Conservation (phyloP, 805 yeast genomes). For the Sugiyamaella boreocaroliniensis region DNA sequence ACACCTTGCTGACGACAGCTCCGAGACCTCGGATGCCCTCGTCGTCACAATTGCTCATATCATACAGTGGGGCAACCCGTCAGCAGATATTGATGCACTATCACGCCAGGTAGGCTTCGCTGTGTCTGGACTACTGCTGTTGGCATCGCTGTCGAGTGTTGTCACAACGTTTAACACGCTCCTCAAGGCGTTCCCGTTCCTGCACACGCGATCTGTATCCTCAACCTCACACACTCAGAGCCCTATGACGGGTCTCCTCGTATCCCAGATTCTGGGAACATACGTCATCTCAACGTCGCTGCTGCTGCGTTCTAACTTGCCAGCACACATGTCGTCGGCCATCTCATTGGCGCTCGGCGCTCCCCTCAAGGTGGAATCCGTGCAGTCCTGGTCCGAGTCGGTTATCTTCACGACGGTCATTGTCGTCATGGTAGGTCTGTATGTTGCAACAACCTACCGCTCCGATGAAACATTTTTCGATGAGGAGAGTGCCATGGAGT, state of each 20-base stretch:
- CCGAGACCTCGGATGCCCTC: constrained; percentile 21
- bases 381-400: constrained; percentile 36
- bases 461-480: constrained; percentile 14
- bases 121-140: constrained; percentile 34
- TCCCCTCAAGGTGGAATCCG: constrained; percentile 32
- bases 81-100: constrained; percentile 30
- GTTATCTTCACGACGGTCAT: constrained; percentile 30
- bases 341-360: constrained; percentile 36
- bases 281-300: constrained; percentile 37
- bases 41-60: constrained; percentile 23
- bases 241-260: constrained; percentile 19
- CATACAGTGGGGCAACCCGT: constrained; percentile 9
- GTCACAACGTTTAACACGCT: constrained; percentile 29
- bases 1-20: not conserved
- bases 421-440: constrained; percentile 25
- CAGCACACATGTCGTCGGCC: constrained; percentile 34
- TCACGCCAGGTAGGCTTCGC: constrained; percentile 35
- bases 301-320: constrained; percentile 35
- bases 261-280: constrained; percentile 34
- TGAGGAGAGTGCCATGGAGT: constrained; percentile 20
- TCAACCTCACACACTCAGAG: not conserved
- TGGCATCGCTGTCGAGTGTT: constrained; percentile 34
- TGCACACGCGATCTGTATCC: constrained; percentile 5
- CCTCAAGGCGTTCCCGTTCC: constrained; percentile 27
- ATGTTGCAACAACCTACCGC: constrained; percentile 12